Percentiles rank a stretch among this genome's conserved stretches.
Evolutionary conservation across 2,329 filamentous ascomycete genomes (phyloP).

Genomic region (Aspergillus piperis): DNA sequence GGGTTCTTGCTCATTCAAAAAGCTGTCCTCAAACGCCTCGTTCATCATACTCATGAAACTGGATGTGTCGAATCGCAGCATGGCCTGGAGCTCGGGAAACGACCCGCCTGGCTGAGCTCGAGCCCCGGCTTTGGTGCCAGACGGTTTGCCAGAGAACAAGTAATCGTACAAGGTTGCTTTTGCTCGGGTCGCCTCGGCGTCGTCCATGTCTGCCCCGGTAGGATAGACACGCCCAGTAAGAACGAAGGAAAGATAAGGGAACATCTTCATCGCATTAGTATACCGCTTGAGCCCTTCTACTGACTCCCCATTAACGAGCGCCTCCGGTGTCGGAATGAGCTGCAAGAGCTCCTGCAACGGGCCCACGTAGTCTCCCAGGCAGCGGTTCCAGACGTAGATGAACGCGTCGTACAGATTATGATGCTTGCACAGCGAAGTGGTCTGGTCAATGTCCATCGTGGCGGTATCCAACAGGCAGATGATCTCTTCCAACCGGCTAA

Average conservation of each 20-base stretch:
- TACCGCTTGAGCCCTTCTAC: slow-evolving; percentile 58
- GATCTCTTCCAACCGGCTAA: slow-evolving; percentile 83
- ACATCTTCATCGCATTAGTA: slow-evolving; percentile 79
- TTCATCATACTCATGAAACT: slow-evolving; percentile 95
- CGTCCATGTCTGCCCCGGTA: slow-evolving; percentile 72
- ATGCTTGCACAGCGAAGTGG: slow-evolving; percentile 86
- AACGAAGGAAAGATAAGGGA: slow-evolving; percentile 89
- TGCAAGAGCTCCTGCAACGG: slow-evolving; percentile 80
- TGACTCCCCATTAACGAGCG: slow-evolving; percentile 46
- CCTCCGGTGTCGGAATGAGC: slow-evolving; percentile 33
- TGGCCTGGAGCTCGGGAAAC: slow-evolving; percentile 80
- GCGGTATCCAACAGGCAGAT: slow-evolving; percentile 88
- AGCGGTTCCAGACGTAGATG: slow-evolving; percentile 95
- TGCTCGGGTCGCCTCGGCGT: slow-evolving; percentile 70
- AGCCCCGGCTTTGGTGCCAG: slow-evolving; percentile 16
- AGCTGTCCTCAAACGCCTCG: slow-evolving; percentile 94
- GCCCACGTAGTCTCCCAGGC: slow-evolving; percentile 84
- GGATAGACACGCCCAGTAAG: slow-evolving; percentile 92
- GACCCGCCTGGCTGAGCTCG: slow-evolving; percentile 64
- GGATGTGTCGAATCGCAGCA: slow-evolving; percentile 84
- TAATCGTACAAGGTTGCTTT: slow-evolving; percentile 92
- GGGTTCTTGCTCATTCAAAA: slow-evolving; percentile 76
- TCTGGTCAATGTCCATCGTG: slow-evolving; percentile 91
- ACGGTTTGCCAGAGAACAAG: slow-evolving; percentile 75
- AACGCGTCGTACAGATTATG: slow-evolving; percentile 92